Evolutionary conservation across 2,329 filamentous ascomycete genomes (phyloP), one percentile per base, ranked within the genome.

Genomic region (Fusarium sublunatum): DNA sequence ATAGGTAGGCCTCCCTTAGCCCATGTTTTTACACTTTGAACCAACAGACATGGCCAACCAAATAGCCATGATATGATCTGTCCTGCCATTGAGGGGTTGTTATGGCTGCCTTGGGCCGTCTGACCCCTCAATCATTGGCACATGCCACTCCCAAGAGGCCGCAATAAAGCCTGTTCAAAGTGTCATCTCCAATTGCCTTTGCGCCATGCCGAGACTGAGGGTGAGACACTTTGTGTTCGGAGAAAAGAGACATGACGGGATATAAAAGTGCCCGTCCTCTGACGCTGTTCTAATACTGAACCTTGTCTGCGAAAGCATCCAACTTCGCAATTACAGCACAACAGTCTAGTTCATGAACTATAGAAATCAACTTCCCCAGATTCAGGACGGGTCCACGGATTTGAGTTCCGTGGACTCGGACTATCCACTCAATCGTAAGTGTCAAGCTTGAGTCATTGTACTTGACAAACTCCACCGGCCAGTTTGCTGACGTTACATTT

Each of bases 21-120:
- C 48, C 42, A 5, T 22, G 42, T 59, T 66, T 24, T 53, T 65
- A 64, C 53, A 66, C 53, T 65, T 65, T 63, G 40, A 35, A 59
- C 57, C 62, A 65, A 58, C 61, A 42, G 13, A 36, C 41, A 45
- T 25, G 22, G 19, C 62, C 58, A 65, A 66, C 45, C 53, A 64
- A 47, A 48, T 28, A 13, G 24, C 12, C 31, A 65, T 59, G 31
- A 43, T 25, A 41, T 62, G 58, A 46, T 50, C 25, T 47, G 28
- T 24, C 31, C 29, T 45, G 24, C 28, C 11, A 29, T 25, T 65
- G 62, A 63, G 57, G 51, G 52, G 45, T 40, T 50, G 22, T 31
- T 11, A 24, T 40, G 40, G 34, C 15, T 12, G 9, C 24, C 46
- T 25, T 51, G 32, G 38, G 29, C 24, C 42, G n/a, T 42, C 32